phyloP scores from a whole-genome alignment of 148 eudicot species.

The Agrostemma githago region DNA sequence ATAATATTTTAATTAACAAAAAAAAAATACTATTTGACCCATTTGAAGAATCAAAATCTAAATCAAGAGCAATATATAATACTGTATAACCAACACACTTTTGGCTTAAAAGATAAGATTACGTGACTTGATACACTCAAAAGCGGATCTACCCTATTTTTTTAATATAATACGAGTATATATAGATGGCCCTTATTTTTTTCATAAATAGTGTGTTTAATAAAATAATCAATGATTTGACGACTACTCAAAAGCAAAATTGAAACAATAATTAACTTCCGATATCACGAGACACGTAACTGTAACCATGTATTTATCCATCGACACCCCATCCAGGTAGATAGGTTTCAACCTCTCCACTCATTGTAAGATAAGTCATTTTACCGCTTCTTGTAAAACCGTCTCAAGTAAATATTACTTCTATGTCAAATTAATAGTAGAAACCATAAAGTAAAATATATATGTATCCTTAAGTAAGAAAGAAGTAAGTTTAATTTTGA shows the following conservation, averaged over 20 bases:
- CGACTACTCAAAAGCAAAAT: background rate
- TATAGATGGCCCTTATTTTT: too few species aligned
- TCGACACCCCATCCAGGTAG: background rate
- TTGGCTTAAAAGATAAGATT: background rate
- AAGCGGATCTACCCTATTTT: background rate
- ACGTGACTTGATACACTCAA: background rate
- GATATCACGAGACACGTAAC: too few species aligned
- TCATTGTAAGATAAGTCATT: background rate
- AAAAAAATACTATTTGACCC: background rate
- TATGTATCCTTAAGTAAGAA: background rate
- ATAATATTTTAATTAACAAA: too few species aligned
- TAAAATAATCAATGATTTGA: background rate
- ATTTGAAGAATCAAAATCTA: background rate
- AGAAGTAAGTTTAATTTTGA: background rate
- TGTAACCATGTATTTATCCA: background rate
- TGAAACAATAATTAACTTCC: background rate
- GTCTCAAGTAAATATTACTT: too few species aligned
- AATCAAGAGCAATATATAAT: background rate
- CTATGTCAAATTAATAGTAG: too few species aligned
- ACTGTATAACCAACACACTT: background rate
- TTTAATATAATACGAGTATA: too few species aligned
- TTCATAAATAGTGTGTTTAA: too few species aligned
- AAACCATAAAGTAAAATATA: too few species aligned
- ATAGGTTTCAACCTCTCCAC: background rate
- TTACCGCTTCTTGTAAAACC: too few species aligned